Base-by-base conservation (phyloP, 192 early-diverging fungal genomes). In the Dissophora globulifera region DNA sequence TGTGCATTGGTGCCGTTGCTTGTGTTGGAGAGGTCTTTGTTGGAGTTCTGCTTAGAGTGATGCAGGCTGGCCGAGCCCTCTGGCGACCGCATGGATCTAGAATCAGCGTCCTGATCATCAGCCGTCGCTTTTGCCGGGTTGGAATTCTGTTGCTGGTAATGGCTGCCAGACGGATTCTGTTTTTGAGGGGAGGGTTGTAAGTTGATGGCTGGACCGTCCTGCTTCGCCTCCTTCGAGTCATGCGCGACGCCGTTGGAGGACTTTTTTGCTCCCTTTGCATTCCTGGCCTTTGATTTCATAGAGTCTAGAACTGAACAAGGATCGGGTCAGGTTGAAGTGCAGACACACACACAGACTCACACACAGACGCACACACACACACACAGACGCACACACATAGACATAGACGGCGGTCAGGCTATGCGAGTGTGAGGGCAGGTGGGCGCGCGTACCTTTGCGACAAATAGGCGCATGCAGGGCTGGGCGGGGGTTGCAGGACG, bases 201-300 rank as follows among this genome's bases (percentile, higher is more conserved):
- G 43, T 9, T 6, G 35, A 9, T 30, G 27, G 7, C n/a, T 50
- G 35, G 29, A 23, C 0, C 26, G 31, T 45, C 50, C 23, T 26
- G 50, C 49, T 29, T 32, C 20, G 47, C 6, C 15, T 50, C 48
- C 32, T 50, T 35, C 33, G 19, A 2, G 16, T 16, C 43, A 26
- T 50, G 17, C 11, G 45, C 31, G 31, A 17, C 23, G 26, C 48
- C 59, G 56, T 55, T 62, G 45, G 58, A 17, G 29, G 71, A 50
- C 31, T 58, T 61, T 40, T 65, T 59, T 75, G 57, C 59, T 75
- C 63, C 63, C 54, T 60, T 68, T 22, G 33, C 16, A 33, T 58
- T 75, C 57, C 43, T 75, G 23, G 62, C 30, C 55, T 57, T 75
- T 65, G 70, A 59, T 54, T 75, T 75, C 70, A 75, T 75, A 53